Percentiles rank a stretch among this genome's conserved stretches.
phyloP scores from a whole-genome alignment of 768 basidiomycete genomes.

The Obba rivulosa region DNA sequence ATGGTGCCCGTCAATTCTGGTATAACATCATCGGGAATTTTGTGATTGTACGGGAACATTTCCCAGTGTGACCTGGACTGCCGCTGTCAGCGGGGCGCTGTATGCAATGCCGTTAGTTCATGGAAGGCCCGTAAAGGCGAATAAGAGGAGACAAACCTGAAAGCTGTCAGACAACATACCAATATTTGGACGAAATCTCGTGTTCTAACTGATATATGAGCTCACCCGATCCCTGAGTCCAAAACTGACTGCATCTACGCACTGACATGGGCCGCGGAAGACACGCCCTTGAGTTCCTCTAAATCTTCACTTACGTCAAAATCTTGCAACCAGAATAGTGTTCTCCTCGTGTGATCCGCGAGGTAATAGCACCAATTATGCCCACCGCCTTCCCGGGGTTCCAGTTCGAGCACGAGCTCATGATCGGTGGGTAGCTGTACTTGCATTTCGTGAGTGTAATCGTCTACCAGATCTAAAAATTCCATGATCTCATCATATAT shows the following conservation, averaged over 20 bases:
- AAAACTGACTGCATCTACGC: background rate
- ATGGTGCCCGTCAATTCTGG: constrained; percentile 34
- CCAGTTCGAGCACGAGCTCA: constrained; percentile 44
- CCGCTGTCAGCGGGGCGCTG: constrained; percentile 1
- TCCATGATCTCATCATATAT: constrained; percentile 30
- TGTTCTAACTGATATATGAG: background rate
- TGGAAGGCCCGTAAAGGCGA: too few relatives aligned
- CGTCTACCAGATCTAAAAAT: constrained; percentile 23
- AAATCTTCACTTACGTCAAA: constrained; percentile 32
- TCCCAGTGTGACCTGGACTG: constrained; percentile 21
- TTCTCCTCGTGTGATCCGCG: constrained; percentile 39
- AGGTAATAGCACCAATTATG: constrained; percentile 43
- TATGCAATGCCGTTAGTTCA: too few relatives aligned
- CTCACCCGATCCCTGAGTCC: background rate
- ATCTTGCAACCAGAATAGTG: constrained; percentile 50
- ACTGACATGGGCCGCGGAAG: constrained; percentile 11
- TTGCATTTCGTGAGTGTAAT: constrained; percentile 9
- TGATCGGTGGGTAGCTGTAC: constrained; percentile 28
- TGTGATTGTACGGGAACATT: constrained; percentile 17
- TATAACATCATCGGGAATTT: constrained; percentile 4
- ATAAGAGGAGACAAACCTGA: background rate
- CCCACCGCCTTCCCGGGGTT: constrained; percentile 12
- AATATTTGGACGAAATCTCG: constrained; percentile 8
- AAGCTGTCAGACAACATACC: background rate
- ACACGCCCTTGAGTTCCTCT: constrained; percentile 6